Conservation (phyloP, 352 stramenopile species). For the Globisporangium ultimum region DNA sequence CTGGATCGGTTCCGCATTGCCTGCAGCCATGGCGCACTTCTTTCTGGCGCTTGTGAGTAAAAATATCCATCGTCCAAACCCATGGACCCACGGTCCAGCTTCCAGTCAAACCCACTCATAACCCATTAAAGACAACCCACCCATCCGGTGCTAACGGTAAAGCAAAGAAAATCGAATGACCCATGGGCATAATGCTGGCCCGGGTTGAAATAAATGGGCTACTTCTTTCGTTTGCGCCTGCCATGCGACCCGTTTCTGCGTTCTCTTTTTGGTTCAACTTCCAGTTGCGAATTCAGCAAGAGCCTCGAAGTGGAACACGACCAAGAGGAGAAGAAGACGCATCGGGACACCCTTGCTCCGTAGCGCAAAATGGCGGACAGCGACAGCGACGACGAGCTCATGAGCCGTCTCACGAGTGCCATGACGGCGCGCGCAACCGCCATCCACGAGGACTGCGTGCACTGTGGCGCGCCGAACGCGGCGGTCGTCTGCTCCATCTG, state of each 20-base stretch:
- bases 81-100: background rate
- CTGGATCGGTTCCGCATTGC: background rate
- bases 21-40: background rate
- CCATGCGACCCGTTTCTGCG: no score
- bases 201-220: no score
- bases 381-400: constrained; percentile 88
- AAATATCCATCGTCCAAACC: background rate
- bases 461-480: constrained; percentile 60
- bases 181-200: no score
- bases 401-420: constrained; percentile 57
- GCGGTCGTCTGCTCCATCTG: constrained; percentile 65
- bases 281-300: no score
- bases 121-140: background rate
- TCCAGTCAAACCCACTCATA: background rate
- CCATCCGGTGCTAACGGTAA: no score
- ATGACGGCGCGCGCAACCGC: constrained; percentile 23
- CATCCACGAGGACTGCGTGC: constrained; percentile 61
- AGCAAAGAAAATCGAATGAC: no score
- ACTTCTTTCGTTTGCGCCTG: no score
- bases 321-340: background rate
- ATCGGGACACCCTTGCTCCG: no score
- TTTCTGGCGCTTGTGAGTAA: background rate
- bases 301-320: background rate
- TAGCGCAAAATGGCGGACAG: constrained; percentile 52
- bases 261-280: no score